Evolutionary conservation across 1,139 yeast species (phyloP).

Genomic region (Candida tunisiensis): DNA sequence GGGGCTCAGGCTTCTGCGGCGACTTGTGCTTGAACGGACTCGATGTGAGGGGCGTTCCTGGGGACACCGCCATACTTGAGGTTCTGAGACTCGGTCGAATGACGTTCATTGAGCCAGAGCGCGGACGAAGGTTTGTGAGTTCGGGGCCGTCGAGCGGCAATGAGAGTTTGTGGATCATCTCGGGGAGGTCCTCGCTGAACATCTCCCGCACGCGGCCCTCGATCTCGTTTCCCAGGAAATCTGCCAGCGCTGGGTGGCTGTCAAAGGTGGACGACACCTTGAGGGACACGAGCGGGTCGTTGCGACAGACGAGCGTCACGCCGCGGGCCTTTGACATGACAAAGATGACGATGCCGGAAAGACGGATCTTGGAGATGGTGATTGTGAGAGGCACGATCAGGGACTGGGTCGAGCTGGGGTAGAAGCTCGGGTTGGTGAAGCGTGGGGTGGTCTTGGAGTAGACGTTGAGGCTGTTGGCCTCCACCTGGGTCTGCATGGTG

Average conservation of each 20-base stretch:
- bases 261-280: conserved; percentile 75
- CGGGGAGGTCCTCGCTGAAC: conserved; percentile 64
- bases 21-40: too few species aligned
- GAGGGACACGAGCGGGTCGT: conserved; percentile 74
- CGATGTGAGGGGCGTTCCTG: not conserved
- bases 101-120: too few species aligned
- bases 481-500: conserved; percentile 67
- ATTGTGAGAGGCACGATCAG: conserved; percentile 68
- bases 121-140: too few species aligned
- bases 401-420: conserved; percentile 46
- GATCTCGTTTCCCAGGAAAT: conserved; percentile 49
- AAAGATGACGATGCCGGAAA: conserved; percentile 70
- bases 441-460: conserved; percentile 28
- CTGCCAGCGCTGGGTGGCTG: conserved; percentile 55
- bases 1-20: too few species aligned
- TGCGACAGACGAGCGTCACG: conserved; percentile 68
- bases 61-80: not conserved
- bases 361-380: conserved; percentile 51
- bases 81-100: too few species aligned
- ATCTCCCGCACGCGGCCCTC: conserved; percentile 55
- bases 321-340: conserved; percentile 76
- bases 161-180: conserved; percentile 46
- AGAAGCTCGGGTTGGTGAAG: conserved; percentile 56
- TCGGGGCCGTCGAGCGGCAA: conserved; percentile 11
- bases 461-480: conserved; percentile 69